Base-by-base conservation (phyloP, 1,284 basidiomycete genomes). In the Sporisorium scitamineum region DNA sequence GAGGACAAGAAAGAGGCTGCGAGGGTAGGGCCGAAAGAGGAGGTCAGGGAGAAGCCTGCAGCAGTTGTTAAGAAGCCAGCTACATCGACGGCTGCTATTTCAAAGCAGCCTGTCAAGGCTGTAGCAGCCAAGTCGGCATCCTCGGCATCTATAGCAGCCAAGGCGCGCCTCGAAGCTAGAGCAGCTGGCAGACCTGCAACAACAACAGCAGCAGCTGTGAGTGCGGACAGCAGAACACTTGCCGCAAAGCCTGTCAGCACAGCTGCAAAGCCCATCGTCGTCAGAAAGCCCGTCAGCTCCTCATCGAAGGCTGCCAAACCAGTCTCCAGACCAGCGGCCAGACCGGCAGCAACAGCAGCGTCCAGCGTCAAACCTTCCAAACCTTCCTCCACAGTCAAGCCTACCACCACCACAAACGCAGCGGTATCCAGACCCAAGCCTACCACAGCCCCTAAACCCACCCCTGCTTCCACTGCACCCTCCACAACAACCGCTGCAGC, bases 71-170 rank as follows among this genome's bases (percentile, higher is more conserved):
- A 54, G 41, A 44, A 54, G n/a, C 24, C 18, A 48, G 16, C 60
- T 1, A 39, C 56, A 7, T 29, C 50, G 5, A 11, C 56, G 8
- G 11, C 39, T 3, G 50, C 18, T 20, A 16, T 37, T 5, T 20
- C 44, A 3, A 69, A 69, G 48, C 32, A 29, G 26, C 41, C 32
- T 5, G 44, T 26, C 31, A 70, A 61, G 42, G 34, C 61, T 5
- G 45, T n/a, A 13, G 10, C 54, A 26, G 41, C 42, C 34, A 70
- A 58, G 24, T 1, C 61, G 18, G 47, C 61, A 6, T 37, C 61
- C 11, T 57, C 64, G 18, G 57, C 67, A n/a, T 56, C 60, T n/a
- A 39, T 62, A 1, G 57, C 66, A n/a, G 66, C 66, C 2, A 69
- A 69, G 27, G 55, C 55, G n/a, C 48, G 66, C 14, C 45, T 69